Percentiles rank a stretch among this genome's conserved stretches.
Conservation (phyloP, 2,329 filamentous ascomycete genomes). For the Knufia petricola region DNA sequence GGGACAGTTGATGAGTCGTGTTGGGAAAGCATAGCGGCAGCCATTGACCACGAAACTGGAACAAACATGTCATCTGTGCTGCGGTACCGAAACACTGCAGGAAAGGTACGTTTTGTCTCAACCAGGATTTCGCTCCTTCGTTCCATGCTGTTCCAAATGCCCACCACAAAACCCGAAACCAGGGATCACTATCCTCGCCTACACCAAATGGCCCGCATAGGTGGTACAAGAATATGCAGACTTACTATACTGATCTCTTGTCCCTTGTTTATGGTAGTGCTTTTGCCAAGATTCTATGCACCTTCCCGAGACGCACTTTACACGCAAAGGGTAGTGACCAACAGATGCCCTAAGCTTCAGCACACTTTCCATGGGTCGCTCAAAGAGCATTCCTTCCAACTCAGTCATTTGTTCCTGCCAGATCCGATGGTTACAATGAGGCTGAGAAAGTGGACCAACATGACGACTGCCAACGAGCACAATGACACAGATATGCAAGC, state of each 20-base stretch:
- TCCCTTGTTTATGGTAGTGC: too few species aligned
- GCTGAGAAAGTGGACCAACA: too few species aligned
- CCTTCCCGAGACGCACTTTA: conserved; percentile 8
- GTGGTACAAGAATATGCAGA: background rate
- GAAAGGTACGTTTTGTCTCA: background rate
- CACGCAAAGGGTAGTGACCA: conserved; percentile 20
- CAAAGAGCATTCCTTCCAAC: too few species aligned
- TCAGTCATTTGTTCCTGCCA: too few species aligned
- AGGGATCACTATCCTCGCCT: background rate
- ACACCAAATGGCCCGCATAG: background rate
- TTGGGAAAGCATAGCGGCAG: too few species aligned
- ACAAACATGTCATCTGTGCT: background rate
- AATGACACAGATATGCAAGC: too few species aligned
- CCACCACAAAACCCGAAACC: background rate
- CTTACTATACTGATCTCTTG: background rate
- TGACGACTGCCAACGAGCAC: too few species aligned
- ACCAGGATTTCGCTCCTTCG: background rate
- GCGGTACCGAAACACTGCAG: background rate
- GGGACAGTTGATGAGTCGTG: too few species aligned
- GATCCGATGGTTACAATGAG: too few species aligned
- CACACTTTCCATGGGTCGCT: too few species aligned
- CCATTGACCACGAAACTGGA: too few species aligned
- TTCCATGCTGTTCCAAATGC: background rate
- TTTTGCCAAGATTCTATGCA: too few species aligned
- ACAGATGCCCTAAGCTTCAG: conserved; percentile 19